Evolutionary conservation across 768 basidiomycete species (phyloP).

Genomic region (Xerocomellus dryophilus): DNA sequence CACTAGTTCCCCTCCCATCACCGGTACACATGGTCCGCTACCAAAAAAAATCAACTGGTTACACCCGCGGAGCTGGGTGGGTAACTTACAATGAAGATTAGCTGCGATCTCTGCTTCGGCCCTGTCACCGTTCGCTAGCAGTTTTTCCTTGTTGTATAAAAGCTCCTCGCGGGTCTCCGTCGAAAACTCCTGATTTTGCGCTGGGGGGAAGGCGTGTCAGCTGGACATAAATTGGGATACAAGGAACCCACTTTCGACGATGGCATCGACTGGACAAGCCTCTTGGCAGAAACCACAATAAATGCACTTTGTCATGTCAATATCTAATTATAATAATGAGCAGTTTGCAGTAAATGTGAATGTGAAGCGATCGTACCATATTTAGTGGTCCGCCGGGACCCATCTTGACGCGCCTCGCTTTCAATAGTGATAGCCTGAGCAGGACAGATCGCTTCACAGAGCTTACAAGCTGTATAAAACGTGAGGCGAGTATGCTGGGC

Average conservation of each 20-base stretch:
- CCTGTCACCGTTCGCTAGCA: conserved; percentile 92
- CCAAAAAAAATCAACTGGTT: conserved; percentile 20
- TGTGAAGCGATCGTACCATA: conserved; percentile 59
- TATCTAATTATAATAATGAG: conserved; percentile 51
- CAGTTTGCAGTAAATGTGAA: background rate
- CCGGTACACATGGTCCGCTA: conserved; percentile 88
- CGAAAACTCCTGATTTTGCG: conserved; percentile 96
- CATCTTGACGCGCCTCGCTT: conserved; percentile 93
- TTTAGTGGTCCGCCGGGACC: conserved; percentile 94
- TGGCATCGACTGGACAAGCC: conserved; percentile 98
- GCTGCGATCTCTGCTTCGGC: conserved; percentile 98
- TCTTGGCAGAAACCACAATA: conserved; percentile 99
- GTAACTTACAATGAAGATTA: conserved; percentile 69
- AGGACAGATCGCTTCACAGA: conserved; percentile 99
- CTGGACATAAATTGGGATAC: conserved; percentile 7
- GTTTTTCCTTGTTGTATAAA: conserved; percentile 98
- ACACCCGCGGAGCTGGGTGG: conserved; percentile 11
- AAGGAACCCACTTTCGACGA: conserved; percentile 84
- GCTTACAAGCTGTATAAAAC: conserved; percentile 77
- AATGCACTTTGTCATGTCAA: conserved; percentile 99
- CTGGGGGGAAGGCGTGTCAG: conserved; percentile 38
- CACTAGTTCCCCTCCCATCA: conserved; percentile 35
- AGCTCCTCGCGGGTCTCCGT: conserved; percentile 98
- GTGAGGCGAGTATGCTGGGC: conserved; percentile 4
- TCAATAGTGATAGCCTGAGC: conserved; percentile 99